Evolutionary conservation across 805 yeast genomes (phyloP).

Genomic region (Nakazawaea ambrosiae): DNA sequence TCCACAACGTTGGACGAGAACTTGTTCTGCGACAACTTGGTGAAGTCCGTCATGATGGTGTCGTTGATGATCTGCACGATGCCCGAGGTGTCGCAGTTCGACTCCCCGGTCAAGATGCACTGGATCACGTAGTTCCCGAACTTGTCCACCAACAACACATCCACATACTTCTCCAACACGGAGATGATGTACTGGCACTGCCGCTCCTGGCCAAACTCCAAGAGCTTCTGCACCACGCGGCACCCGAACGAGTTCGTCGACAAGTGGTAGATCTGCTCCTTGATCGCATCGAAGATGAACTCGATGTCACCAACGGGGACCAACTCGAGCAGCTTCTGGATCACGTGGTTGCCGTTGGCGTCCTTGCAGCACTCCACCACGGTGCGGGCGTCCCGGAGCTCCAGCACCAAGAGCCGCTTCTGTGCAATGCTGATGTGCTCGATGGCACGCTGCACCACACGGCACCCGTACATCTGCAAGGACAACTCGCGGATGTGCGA

Average conservation of each 20-base stretch:
- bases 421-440: slow-evolving; percentile 61
- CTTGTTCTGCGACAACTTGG: slow-evolving; percentile 87
- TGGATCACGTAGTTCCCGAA: slow-evolving; percentile 98
- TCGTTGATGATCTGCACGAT: slow-evolving; percentile 66
- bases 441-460: slow-evolving; percentile 92
- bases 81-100: slow-evolving; percentile 43
- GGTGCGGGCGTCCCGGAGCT: slow-evolving; percentile 44
- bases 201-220: slow-evolving; percentile 64
- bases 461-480: slow-evolving; percentile 94
- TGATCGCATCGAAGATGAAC: slow-evolving; percentile 68
- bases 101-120: slow-evolving; percentile 86
- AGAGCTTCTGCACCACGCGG: slow-evolving; percentile 86
- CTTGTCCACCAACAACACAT: slow-evolving; percentile 84
- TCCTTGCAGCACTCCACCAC: slow-evolving; percentile 75
- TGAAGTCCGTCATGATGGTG: slow-evolving; percentile 38
- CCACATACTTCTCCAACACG: slow-evolving; percentile 67
- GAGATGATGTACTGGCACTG: slow-evolving; percentile 63
- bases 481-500: slow-evolving; percentile 73
- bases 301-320: slow-evolving; percentile 65
- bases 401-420: slow-evolving; percentile 62
- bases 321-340: slow-evolving; percentile 88
- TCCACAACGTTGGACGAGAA: slow-evolving; percentile 98
- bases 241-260: slow-evolving; percentile 98
- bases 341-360: slow-evolving; percentile 97
- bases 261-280: slow-evolving; percentile 68